Base-by-base conservation (phyloP, 306 rosid genomes). In the Dryas alaskensis region DNA sequence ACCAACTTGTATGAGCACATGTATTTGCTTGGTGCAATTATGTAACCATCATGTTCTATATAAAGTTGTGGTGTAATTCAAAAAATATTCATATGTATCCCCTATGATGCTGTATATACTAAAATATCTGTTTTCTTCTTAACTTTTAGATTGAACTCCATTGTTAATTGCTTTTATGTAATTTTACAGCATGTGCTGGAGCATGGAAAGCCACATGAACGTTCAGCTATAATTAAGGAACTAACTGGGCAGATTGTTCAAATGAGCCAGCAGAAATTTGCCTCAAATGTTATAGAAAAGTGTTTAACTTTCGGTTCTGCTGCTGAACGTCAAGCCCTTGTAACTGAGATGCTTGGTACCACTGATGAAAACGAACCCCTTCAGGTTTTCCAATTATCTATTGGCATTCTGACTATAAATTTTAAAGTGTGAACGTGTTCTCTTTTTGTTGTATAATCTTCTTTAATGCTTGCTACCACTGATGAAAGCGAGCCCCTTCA, bases 211-310 rank as follows among this genome's bases (percentile, higher is more conserved):
- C 92, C 88, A 65, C 87, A 87, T 5, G 98, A 93, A 70, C 96
- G 96, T 14, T 84, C 96, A 0, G 69, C 92, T 75, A 93, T 93
- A 52, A 93, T 93, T 31, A 88, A 83, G 76, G 89, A 93, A 76
- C 76, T 94, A 75, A 87, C 96, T 0, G 98, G 96, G 65, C 89
- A 79, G 69, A 88, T 93, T 67, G 96, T 93, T 81, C 92, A 89
- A 82, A 94, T 94, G 98, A 94, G 98, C 79, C 97, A 94, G 87
- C 98, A 94, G 87, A 94, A 94, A 82, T 94, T 91, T 73, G 98
- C 97, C 39, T 94, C 98, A 9, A 94, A 94, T 88, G 98, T 94
- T 50, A 85, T 88, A 13, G 97, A 91, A 72, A 91, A 93, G 60
- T 93, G 97, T 70, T 82, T 93, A 74, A 81, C 88, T 73, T 89